Evolutionary conservation across 2,329 filamentous ascomycete species (phyloP).

Genomic region (Cordyceps militaris): DNA sequence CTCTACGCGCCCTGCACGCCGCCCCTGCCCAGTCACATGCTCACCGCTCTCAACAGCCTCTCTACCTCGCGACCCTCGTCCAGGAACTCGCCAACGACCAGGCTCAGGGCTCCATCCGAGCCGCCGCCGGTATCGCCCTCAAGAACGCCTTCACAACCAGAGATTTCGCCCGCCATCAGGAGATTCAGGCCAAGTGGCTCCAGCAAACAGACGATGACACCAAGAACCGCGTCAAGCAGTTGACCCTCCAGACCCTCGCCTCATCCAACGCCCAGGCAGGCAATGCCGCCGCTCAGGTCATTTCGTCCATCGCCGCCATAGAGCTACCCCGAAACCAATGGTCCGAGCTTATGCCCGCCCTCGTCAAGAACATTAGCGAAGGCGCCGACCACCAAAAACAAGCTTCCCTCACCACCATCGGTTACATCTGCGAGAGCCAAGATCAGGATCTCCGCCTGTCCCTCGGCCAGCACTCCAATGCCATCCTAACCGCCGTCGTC

Average conservation of each 20-base stretch:
- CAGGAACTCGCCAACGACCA: slow-evolving; percentile 90
- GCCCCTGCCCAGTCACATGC: slow-evolving; percentile 15
- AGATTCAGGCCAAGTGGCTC: slow-evolving; percentile 91
- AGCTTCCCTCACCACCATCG: slow-evolving; percentile 89
- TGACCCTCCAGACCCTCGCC: slow-evolving; percentile 79
- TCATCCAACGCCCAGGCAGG: slow-evolving; percentile 78
- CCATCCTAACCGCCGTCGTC: slow-evolving; percentile 94
- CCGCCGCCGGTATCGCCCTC: slow-evolving; percentile 88
- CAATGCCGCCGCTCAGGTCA: slow-evolving; percentile 86
- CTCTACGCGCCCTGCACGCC: slow-evolving; percentile 14
- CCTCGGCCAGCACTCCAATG: slow-evolving; percentile 84
- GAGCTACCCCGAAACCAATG: slow-evolving; percentile 91
- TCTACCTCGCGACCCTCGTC: slow-evolving; percentile 88
- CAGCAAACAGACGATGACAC: slow-evolving; percentile 72
- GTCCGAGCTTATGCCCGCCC: slow-evolving; percentile 78
- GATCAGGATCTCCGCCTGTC: slow-evolving; percentile 78
- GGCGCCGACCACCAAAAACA: slow-evolving; percentile 88
- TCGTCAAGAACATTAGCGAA: slow-evolving; percentile 88
- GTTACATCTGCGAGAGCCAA: slow-evolving; percentile 95
- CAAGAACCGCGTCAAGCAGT: slow-evolving; percentile 80
- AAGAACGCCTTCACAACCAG: slow-evolving; percentile 98
- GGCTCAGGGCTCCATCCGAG: slow-evolving; percentile 75
- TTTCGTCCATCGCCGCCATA: slow-evolving; percentile 88
- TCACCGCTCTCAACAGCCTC: slow-evolving; percentile 53
- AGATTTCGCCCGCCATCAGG: slow-evolving; percentile 78